Evolutionary conservation across 768 basidiomycete genomes (phyloP).

Genomic region (Leccinellum albellum): DNA sequence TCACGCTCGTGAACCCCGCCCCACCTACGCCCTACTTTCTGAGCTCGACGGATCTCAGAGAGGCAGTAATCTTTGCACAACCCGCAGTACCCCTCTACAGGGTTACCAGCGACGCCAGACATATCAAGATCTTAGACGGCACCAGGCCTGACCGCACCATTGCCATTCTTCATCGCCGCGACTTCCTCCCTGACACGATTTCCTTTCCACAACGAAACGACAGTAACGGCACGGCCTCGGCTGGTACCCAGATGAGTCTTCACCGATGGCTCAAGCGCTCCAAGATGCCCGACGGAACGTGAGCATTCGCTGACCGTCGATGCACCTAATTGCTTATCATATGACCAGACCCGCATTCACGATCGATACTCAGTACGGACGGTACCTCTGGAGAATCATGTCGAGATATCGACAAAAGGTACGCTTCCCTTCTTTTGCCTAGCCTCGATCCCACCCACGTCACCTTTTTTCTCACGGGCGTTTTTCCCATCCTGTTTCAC

Average conservation of each 20-base stretch:
- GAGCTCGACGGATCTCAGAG: constrained; percentile 15
- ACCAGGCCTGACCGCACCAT: constrained; percentile 10
- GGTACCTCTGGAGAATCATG: constrained; percentile 25
- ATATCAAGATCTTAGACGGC: constrained; percentile 15
- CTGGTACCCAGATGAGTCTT: constrained; percentile 8
- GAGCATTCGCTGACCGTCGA: constrained; percentile 7
- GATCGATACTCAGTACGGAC: constrained; percentile 21
- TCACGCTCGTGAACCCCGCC: constrained; percentile 23
- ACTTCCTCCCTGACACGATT: constrained; percentile 25
- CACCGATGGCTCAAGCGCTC: constrained; percentile 28
- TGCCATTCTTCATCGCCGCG: constrained; percentile 26
- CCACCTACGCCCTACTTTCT: constrained; percentile 29
- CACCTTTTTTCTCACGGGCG: neutral
- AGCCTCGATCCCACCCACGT: neutral
- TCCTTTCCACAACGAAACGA: constrained; percentile 22
- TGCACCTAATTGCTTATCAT: neutral
- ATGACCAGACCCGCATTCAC: constrained; percentile 16
- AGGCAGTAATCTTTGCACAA: constrained; percentile 17
- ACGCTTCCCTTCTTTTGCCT: neutral
- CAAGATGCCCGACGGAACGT: constrained; percentile 24
- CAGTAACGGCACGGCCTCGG: neutral
- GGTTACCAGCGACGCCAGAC: constrained; percentile 18
- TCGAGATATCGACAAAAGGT: constrained; percentile 26
- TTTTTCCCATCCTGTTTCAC: neutral
- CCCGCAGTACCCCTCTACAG: constrained; percentile 24